Conservation (phyloP, 2,329 filamentous ascomycete genomes). For the Alternaria triticina region DNA sequence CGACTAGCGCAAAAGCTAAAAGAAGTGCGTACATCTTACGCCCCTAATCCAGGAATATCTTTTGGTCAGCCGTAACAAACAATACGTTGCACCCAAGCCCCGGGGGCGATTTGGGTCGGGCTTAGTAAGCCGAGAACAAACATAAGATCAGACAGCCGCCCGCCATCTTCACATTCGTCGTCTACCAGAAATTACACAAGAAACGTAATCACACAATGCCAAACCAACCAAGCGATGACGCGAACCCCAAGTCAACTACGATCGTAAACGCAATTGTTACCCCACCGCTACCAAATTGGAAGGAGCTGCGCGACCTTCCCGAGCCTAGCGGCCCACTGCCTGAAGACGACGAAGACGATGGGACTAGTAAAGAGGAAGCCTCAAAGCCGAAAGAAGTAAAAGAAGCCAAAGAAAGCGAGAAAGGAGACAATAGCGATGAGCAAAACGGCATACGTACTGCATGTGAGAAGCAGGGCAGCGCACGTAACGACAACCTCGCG, state of each 20-base stretch:
- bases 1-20: neutral
- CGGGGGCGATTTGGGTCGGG: neutral
- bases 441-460: rapidly evolving
- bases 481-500: neutral
- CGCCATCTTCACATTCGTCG: neutral
- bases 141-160: neutral
- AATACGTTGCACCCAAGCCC: neutral
- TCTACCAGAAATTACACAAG: neutral
- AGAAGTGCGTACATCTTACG: neutral
- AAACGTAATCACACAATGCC: neutral
- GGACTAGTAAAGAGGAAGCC: neutral
- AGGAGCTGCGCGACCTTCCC: neutral
- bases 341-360: neutral
- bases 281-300: neutral
- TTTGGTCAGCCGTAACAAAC: neutral
- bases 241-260: neutral
- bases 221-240: neutral
- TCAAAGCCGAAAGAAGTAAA: neutral
- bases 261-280: neutral
- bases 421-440: neutral
- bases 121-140: neutral
- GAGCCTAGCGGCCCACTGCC: neutral
- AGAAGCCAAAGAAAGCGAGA: neutral
- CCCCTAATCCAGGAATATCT: neutral
- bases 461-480: neutral